Evolutionary conservation across 805 yeast species (phyloP), one percentile per base, ranked within the genome.

Genomic region (Vanderwaltozyma yarrowii): DNA sequence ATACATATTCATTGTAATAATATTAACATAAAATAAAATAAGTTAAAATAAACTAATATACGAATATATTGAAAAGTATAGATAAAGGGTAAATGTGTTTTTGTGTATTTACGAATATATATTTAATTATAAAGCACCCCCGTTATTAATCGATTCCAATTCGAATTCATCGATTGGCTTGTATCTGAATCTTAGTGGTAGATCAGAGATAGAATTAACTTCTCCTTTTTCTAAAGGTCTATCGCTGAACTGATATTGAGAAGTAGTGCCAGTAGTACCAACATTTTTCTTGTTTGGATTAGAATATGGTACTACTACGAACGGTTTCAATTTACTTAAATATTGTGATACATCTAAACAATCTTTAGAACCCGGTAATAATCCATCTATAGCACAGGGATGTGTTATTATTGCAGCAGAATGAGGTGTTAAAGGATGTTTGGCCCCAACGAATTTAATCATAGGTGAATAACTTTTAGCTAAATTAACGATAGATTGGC

Each of bases 401-500:
- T 58, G 62, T 13, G 53, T 39, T 14, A 35, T 35, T 2, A 45
- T 37, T 23, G 40, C 42, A 1, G 31, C 33, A n/a, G 41, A 20
- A 65, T 78, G 68, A 47, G 66, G 60, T n/a, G 37, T 31, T 41
- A 65, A 57, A 23, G 66, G 54, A 58, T 79, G 85, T 35, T 86
- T 80, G 33, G 87, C 87, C 30, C 96, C 96, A 33, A 86, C 73
- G 56, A 89, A 89, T 54, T 80, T 81, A 64, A 89, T 89, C 59
- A 78, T 67, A 13, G 94, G 96, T 18, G 70, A 67, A 54, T 74
- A 71, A 20, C 45, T 40, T 44, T 46, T 41, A 21, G 56, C 52
- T 27, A 54, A 35, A 33, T 38, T 48, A 2, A 37, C 38, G n/a
- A 39, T 42, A 7, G 65, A 48, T 23, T 54, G 49, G 38, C 62